phyloP scores from a whole-genome alignment of 1,284 basidiomycete genomes.

The Meira nashicola region DNA sequence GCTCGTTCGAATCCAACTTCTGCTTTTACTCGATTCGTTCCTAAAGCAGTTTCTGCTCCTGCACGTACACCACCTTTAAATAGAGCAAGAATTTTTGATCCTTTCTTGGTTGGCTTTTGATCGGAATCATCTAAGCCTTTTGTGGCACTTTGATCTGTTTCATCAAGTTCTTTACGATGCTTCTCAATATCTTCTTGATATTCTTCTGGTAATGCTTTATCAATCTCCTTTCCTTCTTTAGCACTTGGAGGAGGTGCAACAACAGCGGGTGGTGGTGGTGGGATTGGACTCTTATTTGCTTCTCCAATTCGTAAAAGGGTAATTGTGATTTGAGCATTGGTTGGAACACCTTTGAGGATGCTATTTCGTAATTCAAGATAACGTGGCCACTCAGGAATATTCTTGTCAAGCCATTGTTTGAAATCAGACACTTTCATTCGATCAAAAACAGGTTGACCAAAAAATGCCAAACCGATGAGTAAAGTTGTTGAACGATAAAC shows the following conservation, averaged over 20 bases:
- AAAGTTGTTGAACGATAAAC: slow-evolving; percentile 57
- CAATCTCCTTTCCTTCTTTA: slow-evolving; percentile 21
- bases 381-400: slow-evolving; percentile 58
- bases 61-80: slow-evolving; percentile 43
- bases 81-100: slow-evolving; percentile 31
- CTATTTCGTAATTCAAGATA: slow-evolving; percentile 52
- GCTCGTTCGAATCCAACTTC: slow-evolving; percentile 39
- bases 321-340: slow-evolving; percentile 61
- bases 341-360: slow-evolving; percentile 59
- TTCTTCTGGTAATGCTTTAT: slow-evolving; percentile 32
- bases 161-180: slow-evolving; percentile 23
- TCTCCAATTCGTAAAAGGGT: slow-evolving; percentile 59
- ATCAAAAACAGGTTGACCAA: slow-evolving; percentile 59
- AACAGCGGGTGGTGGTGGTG: slow-evolving; percentile 55
- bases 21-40: slow-evolving; percentile 51
- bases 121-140: slow-evolving; percentile 14
- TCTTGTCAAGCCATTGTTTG: slow-evolving; percentile 53
- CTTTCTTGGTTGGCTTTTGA: slow-evolving; percentile 32
- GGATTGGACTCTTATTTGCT: slow-evolving; percentile 55
- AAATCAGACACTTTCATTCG: slow-evolving; percentile 41
- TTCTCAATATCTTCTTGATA: slow-evolving; percentile 39
- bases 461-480: slow-evolving; percentile 58
- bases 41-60: slow-evolving; percentile 42
- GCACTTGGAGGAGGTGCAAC: slow-evolving; percentile 30
- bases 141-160: slow-evolving; percentile 25